A percentile compares a stretch with the other conserved stretches of the same genome.
These are phyloP conservation scores for Phlebiopsis gigantea DNA, from an alignment of 768 basidiomycete genomes.

Conservation along the genomic window DNA sequence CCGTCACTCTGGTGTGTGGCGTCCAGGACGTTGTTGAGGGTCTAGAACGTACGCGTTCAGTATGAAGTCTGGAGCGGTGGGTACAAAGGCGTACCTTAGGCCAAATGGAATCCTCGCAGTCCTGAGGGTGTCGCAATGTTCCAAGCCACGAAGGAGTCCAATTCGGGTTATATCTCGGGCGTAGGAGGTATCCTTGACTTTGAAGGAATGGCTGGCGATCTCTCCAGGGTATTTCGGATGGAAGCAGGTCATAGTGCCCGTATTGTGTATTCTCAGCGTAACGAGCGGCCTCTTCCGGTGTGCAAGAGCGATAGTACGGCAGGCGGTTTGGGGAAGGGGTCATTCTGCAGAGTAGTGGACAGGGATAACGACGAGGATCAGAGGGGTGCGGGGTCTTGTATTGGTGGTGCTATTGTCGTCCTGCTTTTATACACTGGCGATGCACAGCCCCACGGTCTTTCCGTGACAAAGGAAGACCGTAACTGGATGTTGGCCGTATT, in stretches of 20 bases:
- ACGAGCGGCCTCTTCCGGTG: neutral
- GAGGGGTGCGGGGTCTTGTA: too few species aligned
- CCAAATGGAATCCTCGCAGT: conserved; percentile 15
- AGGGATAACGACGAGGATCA: too few species aligned
- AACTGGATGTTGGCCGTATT: too few species aligned
- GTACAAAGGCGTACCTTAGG: conserved; percentile 1
- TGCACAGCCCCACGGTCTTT: neutral
- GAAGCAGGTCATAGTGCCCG: neutral
- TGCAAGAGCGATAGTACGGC: too few species aligned
- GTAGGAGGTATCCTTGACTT: conserved; percentile 6
- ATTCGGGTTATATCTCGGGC: conserved; percentile 10
- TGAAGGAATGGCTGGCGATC: conserved; percentile 9
- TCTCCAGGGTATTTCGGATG: conserved; percentile 12
- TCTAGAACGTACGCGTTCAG: neutral
- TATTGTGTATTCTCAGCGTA: neutral
- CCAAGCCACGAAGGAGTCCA: conserved; percentile 20
- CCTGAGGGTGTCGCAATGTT: conserved; percentile 4
- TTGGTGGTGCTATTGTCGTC: neutral
- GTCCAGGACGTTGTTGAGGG: conserved; percentile 7
- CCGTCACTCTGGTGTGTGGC: conserved; percentile 4
- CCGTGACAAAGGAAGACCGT: too few species aligned
- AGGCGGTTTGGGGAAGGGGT: too few species aligned
- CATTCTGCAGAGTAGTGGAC: too few species aligned
- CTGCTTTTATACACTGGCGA: neutral
- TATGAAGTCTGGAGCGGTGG: too few species aligned